Evolutionary conservation across 495 filamentous ascomycete species (phyloP).

Genomic region (Recurvomyces mirabilis): DNA sequence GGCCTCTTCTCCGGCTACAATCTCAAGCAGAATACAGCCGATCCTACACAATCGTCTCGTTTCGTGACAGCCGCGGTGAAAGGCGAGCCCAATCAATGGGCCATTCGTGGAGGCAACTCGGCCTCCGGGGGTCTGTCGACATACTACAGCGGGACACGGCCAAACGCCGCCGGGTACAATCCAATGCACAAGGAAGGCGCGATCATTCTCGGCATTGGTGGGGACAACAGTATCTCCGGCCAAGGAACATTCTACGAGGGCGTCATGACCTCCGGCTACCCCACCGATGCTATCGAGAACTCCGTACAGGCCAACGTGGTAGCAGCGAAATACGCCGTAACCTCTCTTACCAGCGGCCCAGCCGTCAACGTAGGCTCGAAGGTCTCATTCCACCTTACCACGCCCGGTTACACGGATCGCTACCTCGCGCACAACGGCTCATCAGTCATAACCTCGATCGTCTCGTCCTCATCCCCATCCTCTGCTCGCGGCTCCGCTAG

Average conservation of each 20-base stretch:
- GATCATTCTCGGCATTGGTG: constrained; percentile 49
- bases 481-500: constrained; percentile 40
- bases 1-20: constrained; percentile 43
- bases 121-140: constrained; percentile 44
- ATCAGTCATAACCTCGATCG: constrained; percentile 40
- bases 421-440: constrained; percentile 41
- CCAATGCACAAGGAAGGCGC: constrained; percentile 52
- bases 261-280: constrained; percentile 48
- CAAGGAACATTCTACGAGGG: constrained; percentile 54
- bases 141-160: constrained; percentile 43
- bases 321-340: constrained; percentile 41
- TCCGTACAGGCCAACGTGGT: constrained; percentile 48
- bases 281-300: constrained; percentile 43
- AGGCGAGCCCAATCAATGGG: constrained; percentile 41
- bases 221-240: constrained; percentile 43
- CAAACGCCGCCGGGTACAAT: constrained; percentile 45
- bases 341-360: constrained; percentile 38
- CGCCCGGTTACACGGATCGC: constrained; percentile 38
- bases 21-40: constrained; percentile 32
- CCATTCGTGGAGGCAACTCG: constrained; percentile 44
- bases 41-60: constrained; percentile 39
- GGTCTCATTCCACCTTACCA: constrained; percentile 42
- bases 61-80: constrained; percentile 46
- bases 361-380: constrained; percentile 38
- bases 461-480: constrained; percentile 39